Conservation (phyloP, 2,329 filamentous ascomycete species). For the Atkinsonella hypoxylon region DNA sequence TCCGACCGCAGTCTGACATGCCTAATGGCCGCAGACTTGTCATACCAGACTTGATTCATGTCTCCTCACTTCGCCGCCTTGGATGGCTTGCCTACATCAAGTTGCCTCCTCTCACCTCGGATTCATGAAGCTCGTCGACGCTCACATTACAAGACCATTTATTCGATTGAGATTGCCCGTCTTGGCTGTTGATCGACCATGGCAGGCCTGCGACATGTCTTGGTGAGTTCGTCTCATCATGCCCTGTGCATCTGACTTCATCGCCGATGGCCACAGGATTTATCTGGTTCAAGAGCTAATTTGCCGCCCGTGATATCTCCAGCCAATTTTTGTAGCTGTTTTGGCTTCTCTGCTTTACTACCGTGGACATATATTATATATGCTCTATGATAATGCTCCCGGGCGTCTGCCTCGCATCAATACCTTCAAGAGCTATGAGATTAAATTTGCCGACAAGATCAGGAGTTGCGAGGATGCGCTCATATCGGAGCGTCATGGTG, state of each 20-base stretch:
- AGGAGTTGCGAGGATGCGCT: conserved; percentile 29
- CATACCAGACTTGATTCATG: no score
- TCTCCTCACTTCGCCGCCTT: no score
- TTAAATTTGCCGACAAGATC: conserved; percentile 26
- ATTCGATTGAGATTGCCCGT: not conserved
- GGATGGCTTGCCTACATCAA: no score
- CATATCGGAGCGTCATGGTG: conserved; percentile 21
- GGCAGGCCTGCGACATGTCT: not conserved
- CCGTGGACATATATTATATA: conserved; percentile 8
- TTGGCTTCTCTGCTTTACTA: conserved; percentile 9
- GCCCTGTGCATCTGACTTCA: not conserved
- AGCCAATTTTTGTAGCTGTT: conserved; percentile 5
- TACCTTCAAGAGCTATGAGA: conserved; percentile 13
- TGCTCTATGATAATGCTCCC: conserved; percentile 20
- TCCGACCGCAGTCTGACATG: no score
- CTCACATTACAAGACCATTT: not conserved
- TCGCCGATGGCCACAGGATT: not conserved
- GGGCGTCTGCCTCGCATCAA: conserved; percentile 16
- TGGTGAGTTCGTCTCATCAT: not conserved
- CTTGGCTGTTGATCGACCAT: not conserved
- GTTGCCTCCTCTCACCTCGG: not conserved
- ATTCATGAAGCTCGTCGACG: not conserved
- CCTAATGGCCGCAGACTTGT: no score
- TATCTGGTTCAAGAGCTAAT: conserved; percentile 7
- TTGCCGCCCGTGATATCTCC: conserved; percentile 20